These are phyloP conservation scores for Melastoma malabathricum DNA, from an alignment of 345 rosid genomes.

Conservation along the genomic window DNA sequence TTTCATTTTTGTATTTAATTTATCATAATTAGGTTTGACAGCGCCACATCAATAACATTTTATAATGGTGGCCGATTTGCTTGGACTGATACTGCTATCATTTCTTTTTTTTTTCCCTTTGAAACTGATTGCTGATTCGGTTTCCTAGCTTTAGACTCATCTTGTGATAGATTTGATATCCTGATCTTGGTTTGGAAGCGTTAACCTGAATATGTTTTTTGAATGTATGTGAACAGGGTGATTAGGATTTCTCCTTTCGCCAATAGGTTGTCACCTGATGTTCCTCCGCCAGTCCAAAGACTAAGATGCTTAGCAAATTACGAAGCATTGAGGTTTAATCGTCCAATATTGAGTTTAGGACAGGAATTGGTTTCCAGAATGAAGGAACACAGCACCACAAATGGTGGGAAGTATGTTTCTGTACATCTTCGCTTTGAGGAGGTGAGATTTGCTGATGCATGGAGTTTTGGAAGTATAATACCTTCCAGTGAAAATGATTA, in stretches of 20 bases:
- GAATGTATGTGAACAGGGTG: conserved; percentile 36
- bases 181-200: background rate
- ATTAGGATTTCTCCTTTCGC: conserved; percentile 98
- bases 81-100: no score
- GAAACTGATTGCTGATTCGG: no score
- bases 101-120: no score
- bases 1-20: no score
- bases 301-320: conserved; percentile 94
- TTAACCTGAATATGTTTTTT: background rate
- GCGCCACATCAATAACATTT: no score
- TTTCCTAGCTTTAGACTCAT: no score
- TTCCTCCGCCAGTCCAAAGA: conserved; percentile 82
- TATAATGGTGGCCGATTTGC: no score
- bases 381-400: conserved; percentile 73
- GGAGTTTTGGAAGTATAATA: background rate
- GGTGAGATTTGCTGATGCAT: conserved; percentile 34
- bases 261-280: conserved; percentile 90
- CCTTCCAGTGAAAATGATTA: no score
- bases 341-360: conserved; percentile 63
- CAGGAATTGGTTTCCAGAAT: conserved; percentile 81
- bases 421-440: conserved; percentile 99
- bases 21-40: no score
- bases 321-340: conserved; percentile 69
- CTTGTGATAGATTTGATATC: no score
- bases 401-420: conserved; percentile 79